phyloP scores from a whole-genome alignment of 2,329 filamentous ascomycete genomes.

The Botrytis elliptica region DNA sequence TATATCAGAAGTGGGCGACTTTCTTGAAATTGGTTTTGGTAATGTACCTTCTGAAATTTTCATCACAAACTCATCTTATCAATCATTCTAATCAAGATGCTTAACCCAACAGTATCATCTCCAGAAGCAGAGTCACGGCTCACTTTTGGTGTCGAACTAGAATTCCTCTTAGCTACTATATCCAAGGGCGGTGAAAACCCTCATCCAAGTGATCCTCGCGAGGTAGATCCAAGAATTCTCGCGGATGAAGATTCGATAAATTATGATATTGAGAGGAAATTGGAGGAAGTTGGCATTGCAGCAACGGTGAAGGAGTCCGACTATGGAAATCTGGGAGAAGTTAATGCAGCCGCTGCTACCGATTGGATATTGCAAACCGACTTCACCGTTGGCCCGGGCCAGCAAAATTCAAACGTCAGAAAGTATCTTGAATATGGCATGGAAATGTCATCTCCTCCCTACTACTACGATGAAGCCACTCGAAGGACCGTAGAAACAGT shows the following conservation, averaged over 20 bases:
- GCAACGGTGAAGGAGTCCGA: not conserved
- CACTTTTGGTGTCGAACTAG: constrained; percentile 14
- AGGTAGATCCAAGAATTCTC: not conserved
- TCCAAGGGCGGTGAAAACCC: not conserved
- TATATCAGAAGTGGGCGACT: not conserved
- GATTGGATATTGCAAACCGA: constrained; percentile 1
- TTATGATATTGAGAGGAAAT: not conserved
- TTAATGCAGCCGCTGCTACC: not conserved
- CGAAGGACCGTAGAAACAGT: constrained; percentile 16
- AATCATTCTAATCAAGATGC: not conserved
- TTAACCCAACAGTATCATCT: not conserved
- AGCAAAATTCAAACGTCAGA: not conserved
- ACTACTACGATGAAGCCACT: not conserved
- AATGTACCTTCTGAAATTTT: too few relatives aligned
- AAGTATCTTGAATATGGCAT: not conserved
- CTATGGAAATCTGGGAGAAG: not conserved
- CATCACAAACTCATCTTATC: not conserved
- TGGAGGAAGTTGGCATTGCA: not conserved
- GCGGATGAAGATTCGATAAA: not conserved
- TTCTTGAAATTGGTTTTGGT: too few relatives aligned
- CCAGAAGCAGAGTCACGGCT: not conserved
- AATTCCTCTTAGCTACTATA: constrained; percentile 2
- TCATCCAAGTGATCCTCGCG: constrained; percentile 2
- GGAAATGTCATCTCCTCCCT: constrained; percentile 1
- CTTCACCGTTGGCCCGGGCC: not conserved